Percentiles rank a stretch among this genome's conserved stretches.
These are phyloP conservation scores for Curvularia sp. DNA, from an alignment of 2,329 filamentous ascomycete species.

Conservation along the genomic window DNA sequence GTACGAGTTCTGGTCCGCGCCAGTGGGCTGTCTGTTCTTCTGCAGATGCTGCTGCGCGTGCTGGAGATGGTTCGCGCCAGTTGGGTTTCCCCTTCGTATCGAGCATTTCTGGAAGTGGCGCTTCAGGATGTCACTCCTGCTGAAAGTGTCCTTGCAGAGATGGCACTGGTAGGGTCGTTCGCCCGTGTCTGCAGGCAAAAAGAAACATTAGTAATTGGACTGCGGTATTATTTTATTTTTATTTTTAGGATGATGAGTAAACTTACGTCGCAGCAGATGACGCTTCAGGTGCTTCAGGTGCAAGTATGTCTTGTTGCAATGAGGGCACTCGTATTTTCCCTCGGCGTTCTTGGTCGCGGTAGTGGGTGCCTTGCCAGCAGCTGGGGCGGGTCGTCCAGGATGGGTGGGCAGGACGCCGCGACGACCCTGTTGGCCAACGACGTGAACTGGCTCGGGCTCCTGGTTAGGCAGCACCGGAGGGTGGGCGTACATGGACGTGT, in stretches of 20 bases:
- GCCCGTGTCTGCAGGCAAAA: constrained; percentile 75
- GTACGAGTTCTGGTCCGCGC: constrained; percentile 47
- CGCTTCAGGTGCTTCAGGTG: constrained; percentile 98
- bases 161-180: constrained; percentile 99
- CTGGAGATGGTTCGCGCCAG: constrained; percentile 90
- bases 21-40: constrained; percentile 59
- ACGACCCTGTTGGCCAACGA: constrained; percentile 92
- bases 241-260: constrained; percentile 6
- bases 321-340: constrained; percentile 96
- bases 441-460: constrained; percentile 76
- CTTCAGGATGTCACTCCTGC: constrained; percentile 96
- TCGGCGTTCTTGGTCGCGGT: constrained; percentile 95
- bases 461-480: constrained; percentile 49
- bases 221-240: not conserved
- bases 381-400: constrained; percentile 80
- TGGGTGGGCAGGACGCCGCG: constrained; percentile 91
- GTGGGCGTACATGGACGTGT: constrained; percentile 49
- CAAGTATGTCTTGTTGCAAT: constrained; percentile 97
- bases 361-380: constrained; percentile 79
- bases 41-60: constrained; percentile 90
- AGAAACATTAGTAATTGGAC: constrained; percentile 45
- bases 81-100: constrained; percentile 92
- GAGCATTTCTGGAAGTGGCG: constrained; percentile 99
- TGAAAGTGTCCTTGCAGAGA: constrained; percentile 97
- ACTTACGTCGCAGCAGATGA: constrained; percentile 94